Evolutionary conservation across 23 red algal species (phyloP).

Genomic region (Cyanidioschyzon merolae): DNA sequence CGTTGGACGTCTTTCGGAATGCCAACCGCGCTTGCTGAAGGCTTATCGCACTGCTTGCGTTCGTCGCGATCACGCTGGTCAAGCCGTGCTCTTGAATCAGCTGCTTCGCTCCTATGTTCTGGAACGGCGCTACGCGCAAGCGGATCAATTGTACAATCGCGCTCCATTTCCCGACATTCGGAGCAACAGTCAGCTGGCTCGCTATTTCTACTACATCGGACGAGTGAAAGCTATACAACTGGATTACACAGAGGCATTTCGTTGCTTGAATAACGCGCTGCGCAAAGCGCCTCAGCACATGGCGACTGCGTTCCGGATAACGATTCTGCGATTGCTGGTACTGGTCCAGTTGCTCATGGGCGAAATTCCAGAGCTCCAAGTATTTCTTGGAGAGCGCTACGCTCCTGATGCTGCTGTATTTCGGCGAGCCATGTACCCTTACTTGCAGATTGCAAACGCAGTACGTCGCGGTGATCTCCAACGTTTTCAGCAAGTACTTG

Average conservation of each 20-base stretch:
- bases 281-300: conserved; percentile 82
- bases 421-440: conserved; percentile 39
- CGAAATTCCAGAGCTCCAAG: conserved; percentile 58
- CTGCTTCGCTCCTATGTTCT: conserved; percentile 72
- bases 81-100: conserved; percentile 82
- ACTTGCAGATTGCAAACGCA: conserved; percentile 65
- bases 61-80: conserved; percentile 59
- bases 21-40: conserved; percentile 44
- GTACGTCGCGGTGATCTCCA: conserved; percentile 69
- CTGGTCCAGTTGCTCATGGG: conserved; percentile 88
- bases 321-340: conserved; percentile 64
- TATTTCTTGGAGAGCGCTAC: conserved; percentile 40
- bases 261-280: conserved; percentile 70
- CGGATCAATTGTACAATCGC: conserved; percentile 77
- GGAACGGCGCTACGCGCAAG: conserved; percentile 76
- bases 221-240: conserved; percentile 81
- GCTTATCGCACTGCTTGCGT: conserved; percentile 79
- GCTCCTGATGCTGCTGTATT: conserved; percentile 29
- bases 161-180: conserved; percentile 85
- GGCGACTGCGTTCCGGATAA: conserved; percentile 64
- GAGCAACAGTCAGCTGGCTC: conserved; percentile 93
- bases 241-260: conserved; percentile 84
- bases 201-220: conserved; percentile 81
- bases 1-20: conserved; percentile 28
- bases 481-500: conserved; percentile 58